Percentiles rank a stretch among this genome's conserved stretches.
Conservation (phyloP, 2,329 filamentous ascomycete species). For the Fusarium praegraminearum region DNA sequence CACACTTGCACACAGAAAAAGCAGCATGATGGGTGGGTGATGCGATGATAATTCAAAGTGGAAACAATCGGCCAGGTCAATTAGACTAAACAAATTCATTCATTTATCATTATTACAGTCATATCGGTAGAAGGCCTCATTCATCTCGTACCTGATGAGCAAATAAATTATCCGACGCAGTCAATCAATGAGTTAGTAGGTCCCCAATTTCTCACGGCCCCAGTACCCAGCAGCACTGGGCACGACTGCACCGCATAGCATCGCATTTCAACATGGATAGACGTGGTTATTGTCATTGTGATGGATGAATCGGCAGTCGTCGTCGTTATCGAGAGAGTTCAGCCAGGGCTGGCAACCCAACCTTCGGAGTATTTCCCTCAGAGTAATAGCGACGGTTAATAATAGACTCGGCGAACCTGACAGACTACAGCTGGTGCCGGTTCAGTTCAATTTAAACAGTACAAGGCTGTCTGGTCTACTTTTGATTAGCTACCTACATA, state of each 20-base stretch:
- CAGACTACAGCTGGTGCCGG: too few species aligned
- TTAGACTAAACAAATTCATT: constrained; percentile 3
- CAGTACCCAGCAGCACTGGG: neutral
- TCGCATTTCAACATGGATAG: constrained; percentile 19
- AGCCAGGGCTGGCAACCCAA: constrained; percentile 30
- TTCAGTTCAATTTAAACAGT: neutral
- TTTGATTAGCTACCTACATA: neutral
- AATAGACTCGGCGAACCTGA: neutral
- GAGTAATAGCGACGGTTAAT: neutral
- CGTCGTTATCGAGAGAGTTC: neutral
- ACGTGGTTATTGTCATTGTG: constrained; percentile 19
- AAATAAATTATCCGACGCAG: constrained; percentile 28
- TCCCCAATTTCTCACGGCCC: constrained; percentile 26
- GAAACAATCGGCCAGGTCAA: constrained; percentile 9
- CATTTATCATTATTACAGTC: constrained; percentile 4
- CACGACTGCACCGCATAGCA: constrained; percentile 1
- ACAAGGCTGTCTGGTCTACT: constrained; percentile 12
- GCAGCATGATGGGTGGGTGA: constrained; percentile 41
- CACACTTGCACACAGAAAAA: constrained; percentile 10
- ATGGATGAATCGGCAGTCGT: constrained; percentile 28
- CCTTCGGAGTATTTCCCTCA: constrained; percentile 41
- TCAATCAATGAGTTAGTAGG: constrained; percentile 8
- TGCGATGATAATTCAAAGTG: constrained; percentile 20
- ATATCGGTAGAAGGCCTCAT: constrained; percentile 7
- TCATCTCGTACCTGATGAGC: constrained; percentile 31